Evolutionary conservation across 2,329 filamentous ascomycete genomes (phyloP).

Genomic region (Calonectria pseudoturangicola): DNA sequence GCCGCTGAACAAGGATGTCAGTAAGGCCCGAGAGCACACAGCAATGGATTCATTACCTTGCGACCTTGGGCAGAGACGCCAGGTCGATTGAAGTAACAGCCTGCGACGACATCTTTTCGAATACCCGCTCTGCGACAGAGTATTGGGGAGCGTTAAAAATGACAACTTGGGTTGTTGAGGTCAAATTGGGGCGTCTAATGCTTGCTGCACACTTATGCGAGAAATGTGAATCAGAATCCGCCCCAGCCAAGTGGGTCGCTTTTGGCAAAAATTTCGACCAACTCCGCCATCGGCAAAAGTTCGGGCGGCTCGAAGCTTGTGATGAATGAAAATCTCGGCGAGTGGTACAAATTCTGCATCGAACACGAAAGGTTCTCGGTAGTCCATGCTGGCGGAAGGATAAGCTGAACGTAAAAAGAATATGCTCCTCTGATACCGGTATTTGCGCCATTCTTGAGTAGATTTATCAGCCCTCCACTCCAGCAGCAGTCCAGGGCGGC

Average conservation of each 20-base stretch:
- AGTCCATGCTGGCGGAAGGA: too few relatives aligned
- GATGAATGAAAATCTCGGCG: too few relatives aligned
- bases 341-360: too few relatives aligned
- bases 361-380: too few relatives aligned
- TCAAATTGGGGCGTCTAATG: neutral
- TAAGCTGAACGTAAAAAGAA: too few relatives aligned
- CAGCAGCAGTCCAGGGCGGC: too few relatives aligned
- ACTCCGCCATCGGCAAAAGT: neutral
- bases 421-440: too few relatives aligned
- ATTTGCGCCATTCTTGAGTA: too few relatives aligned
- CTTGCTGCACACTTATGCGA: constrained; percentile 13
- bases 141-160: neutral
- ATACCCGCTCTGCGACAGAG: neutral
- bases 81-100: constrained; percentile 13
- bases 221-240: constrained; percentile 14
- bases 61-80: constrained; percentile 5
- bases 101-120: neutral
- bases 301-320: neutral
- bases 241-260: constrained; percentile 9
- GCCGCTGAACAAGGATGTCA: constrained; percentile 54
- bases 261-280: constrained; percentile 7
- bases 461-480: too few relatives aligned
- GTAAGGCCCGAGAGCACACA: neutral
- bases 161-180: neutral
- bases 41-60: neutral